phyloP scores from a whole-genome alignment of 768 basidiomycete genomes.

The Neoboletus subvelutipes region DNA sequence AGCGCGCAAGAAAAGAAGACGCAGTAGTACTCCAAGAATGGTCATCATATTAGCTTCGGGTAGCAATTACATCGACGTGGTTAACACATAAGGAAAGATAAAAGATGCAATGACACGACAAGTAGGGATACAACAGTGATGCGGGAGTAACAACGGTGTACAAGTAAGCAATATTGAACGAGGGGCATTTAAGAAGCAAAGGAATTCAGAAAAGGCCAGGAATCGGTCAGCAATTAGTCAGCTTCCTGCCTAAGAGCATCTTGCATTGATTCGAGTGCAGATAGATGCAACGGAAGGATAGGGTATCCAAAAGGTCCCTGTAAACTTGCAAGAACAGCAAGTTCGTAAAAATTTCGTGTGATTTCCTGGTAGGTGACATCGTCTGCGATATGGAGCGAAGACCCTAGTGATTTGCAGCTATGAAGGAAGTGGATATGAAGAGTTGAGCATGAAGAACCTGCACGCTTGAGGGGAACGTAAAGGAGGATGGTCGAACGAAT shows the following conservation, averaged over 20 bases:
- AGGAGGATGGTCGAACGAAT: constrained; percentile 59
- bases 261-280: constrained; percentile 65
- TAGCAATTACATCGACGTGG: constrained; percentile 18
- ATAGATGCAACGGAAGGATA: constrained; percentile 70
- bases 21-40: constrained; percentile 46
- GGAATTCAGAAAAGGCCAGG: not conserved
- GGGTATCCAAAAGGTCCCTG: constrained; percentile 48
- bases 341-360: constrained; percentile 66
- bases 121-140: constrained; percentile 32
- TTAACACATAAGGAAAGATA: constrained; percentile 21
- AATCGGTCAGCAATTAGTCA: constrained; percentile 14
- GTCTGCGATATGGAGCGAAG: constrained; percentile 36
- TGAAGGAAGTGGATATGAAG: constrained; percentile 63
- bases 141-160: constrained; percentile 12
- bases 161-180: constrained; percentile 10
- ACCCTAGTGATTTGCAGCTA: constrained; percentile 42
- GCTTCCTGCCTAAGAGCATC: constrained; percentile 35
- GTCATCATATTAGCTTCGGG: constrained; percentile 16
- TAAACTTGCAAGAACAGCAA: constrained; percentile 55
- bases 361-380: constrained; percentile 50
- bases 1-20: constrained; percentile 73
- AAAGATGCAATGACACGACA: constrained; percentile 25
- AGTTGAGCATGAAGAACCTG: constrained; percentile 43
- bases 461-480: constrained; percentile 45
- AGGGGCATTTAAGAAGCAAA: constrained; percentile 15